Percentiles rank a stretch among this genome's conserved stretches.
Evolutionary conservation across 768 basidiomycete species (phyloP).

Genomic region (Coprinopsis sp.): DNA sequence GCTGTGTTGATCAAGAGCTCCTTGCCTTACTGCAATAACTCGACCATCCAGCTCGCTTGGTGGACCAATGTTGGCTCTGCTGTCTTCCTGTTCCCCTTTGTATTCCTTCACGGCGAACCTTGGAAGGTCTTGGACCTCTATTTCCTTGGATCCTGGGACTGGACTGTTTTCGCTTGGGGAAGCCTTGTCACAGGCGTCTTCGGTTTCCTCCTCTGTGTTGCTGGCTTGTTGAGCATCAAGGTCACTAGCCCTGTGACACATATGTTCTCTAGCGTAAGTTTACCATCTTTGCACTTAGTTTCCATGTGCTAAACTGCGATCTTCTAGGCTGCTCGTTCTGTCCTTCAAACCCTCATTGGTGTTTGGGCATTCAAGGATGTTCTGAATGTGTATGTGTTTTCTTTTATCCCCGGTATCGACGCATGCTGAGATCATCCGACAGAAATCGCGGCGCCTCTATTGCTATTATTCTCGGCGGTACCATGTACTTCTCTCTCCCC

Average conservation of each 20-base stretch:
- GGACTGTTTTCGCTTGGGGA: conserved; percentile 56
- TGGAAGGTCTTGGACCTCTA: conserved; percentile 35
- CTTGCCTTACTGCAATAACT: conserved; percentile 62
- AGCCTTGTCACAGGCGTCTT: conserved; percentile 68
- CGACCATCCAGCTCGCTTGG: conserved; percentile 70
- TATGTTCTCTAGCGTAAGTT: conserved; percentile 74
- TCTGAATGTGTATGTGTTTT: conserved; percentile 56
- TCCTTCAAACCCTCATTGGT: conserved; percentile 77
- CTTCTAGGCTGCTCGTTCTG: conserved; percentile 69
- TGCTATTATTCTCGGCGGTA: conserved; percentile 60
- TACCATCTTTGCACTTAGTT: conserved; percentile 10
- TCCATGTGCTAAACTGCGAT: conserved; percentile 7
- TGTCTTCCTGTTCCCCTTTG: conserved; percentile 57
- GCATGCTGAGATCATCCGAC: conserved; percentile 9
- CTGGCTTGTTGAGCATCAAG: conserved; percentile 76
- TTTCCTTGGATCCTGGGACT: conserved; percentile 41
- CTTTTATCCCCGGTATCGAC: not conserved
- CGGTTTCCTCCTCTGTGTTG: conserved; percentile 76
- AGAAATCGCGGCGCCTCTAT: conserved; percentile 66
- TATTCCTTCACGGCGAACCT: conserved; percentile 53
- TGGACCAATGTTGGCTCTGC: conserved; percentile 76
- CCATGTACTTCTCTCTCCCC: conserved; percentile 37
- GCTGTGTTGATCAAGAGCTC: conserved; percentile 72
- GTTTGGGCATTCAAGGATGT: conserved; percentile 74
- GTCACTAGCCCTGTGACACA: conserved; percentile 81